phyloP scores from a whole-genome alignment of 495 filamentous ascomycete species.

The Penicillium angulare region DNA sequence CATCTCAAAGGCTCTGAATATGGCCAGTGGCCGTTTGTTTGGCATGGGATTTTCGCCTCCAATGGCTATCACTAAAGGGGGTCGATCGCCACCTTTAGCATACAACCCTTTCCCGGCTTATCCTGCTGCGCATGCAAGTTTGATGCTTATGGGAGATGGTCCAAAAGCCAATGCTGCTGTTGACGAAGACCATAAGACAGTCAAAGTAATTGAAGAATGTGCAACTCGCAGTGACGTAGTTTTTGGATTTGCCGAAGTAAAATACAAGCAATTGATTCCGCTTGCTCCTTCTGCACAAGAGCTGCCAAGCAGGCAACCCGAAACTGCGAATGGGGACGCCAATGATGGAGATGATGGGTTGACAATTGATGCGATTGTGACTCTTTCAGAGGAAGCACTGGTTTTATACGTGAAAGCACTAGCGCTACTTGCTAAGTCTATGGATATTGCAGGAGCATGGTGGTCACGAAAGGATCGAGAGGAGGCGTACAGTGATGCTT shows the following conservation, averaged over 20 bases:
- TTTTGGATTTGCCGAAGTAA: constrained; percentile 95
- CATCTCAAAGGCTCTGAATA: constrained; percentile 90
- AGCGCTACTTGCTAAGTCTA: constrained; percentile 84
- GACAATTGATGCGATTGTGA: constrained; percentile 80
- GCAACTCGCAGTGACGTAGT: constrained; percentile 93
- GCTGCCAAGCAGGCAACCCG: constrained; percentile 30
- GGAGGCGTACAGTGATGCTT: constrained; percentile 54
- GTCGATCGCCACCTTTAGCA: constrained; percentile 68
- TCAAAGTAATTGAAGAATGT: constrained; percentile 82
- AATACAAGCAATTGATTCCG: constrained; percentile 93
- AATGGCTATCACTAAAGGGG: constrained; percentile 62
- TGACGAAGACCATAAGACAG: constrained; percentile 78
- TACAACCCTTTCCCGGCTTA: constrained; percentile 86
- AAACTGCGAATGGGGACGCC: constrained; percentile 34
- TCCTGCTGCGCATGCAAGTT: constrained; percentile 61
- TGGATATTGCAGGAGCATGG: constrained; percentile 93
- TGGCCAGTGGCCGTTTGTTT: constrained; percentile 84
- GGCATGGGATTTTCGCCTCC: constrained; percentile 71
- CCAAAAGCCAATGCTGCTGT: constrained; percentile 52
- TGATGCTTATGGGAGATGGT: constrained; percentile 65
- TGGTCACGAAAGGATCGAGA: constrained; percentile 75
- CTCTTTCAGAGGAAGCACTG: constrained; percentile 88
- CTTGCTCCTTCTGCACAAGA: constrained; percentile 71
- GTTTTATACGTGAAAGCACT: constrained; percentile 95
- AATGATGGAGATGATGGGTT: constrained; percentile 51